Base-by-base conservation (phyloP, 1,139 yeast genomes). In the Geotrichum reessii region DNA sequence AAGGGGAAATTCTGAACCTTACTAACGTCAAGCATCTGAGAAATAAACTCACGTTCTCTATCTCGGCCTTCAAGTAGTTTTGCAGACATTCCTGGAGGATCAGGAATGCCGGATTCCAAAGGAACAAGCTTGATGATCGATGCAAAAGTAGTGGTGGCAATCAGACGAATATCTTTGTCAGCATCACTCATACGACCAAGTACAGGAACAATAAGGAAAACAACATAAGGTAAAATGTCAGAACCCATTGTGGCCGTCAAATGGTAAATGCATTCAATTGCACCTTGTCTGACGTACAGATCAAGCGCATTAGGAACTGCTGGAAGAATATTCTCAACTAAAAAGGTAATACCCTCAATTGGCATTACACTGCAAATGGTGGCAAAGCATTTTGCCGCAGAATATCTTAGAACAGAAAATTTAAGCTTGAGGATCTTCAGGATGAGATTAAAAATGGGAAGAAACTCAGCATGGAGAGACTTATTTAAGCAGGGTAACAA, bases 141-240 rank as follows among this genome's bases (percentile, higher is more conserved):
- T 0, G 99, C 99, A 80, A 95, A 95, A 0, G 99, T 90, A 0
- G 97, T 90, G 0, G 99, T 92, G 0, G 99, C 96, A 58, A 95
- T 75, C 22, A 87, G 80, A 67, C 99, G 83, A n/a, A 92, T 86
- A 70, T 91, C 97, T 59, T 81, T 82, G 69, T 92, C 91, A 1
- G 96, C 80, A 73, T 95, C 99, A 78, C 97, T 91, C 99, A 95
- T 95, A 71, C 99, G 82, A 55, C 99, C 99, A 66, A 95, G 77
- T 1, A 93, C 91, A 17, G 99, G 99, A 25, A 95, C 98, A 71
- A 95, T 90, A 68, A 95, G 80, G 71, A 93, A 95, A 46, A 95
- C 96, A 55, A 95, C 92, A 72, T 93, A 95, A 0, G 99, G 99
- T 60, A 95, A 76, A 60, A 95, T 90, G 63, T 83, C 87, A 4